Evolutionary conservation across 2,329 filamentous ascomycete genomes (phyloP), one percentile per base, ranked within the genome.

Genomic region (Ceratocystis colombiana): DNA sequence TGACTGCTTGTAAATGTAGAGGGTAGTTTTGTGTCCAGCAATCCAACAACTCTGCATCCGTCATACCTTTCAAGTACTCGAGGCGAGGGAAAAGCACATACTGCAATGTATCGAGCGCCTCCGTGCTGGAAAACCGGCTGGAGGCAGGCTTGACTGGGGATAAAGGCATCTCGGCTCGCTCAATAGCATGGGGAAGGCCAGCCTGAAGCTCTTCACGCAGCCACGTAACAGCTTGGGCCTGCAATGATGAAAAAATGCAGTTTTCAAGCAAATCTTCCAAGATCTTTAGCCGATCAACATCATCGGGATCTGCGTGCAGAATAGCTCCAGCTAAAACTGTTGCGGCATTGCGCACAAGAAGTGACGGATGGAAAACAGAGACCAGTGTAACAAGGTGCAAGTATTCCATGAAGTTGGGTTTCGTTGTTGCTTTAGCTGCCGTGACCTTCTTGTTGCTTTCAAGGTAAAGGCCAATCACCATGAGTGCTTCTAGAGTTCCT

Each of bases 211-310:
- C 85, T 70, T 87, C 84, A 65, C 83, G 80, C 44, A 87, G 74
- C 85, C 85, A 88, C 3, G 79, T 79, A 3, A 87, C 79, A 0
- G 84, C 84, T 53, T 82, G 84, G 7, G 82, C 84, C 72, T 86
- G 85, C 46, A 88, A 76, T 0, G 80, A 78, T 1, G 83, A 78
- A 70, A 84, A 87, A 70, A 83, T 79, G 76, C 84, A 87, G 72
- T 86, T 84, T 73, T 87, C 84, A 12, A 88, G 74, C 12, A 87
- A 77, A 71, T 88, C 85, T 64, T 84, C 81, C 7, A 88, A 78
- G 69, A 88, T 87, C 33, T 79, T 77, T 17, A 88, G 75, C 4
- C 84, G 79, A 71, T 82, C 79, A 2, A 80, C 78, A 68, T 84
- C 82, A 30, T 83, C 79, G 0, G 84, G 83, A 68, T 86, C 80